phyloP scores from a whole-genome alignment of 352 stramenopile genomes.

The Phytophthora gonapodyides region DNA sequence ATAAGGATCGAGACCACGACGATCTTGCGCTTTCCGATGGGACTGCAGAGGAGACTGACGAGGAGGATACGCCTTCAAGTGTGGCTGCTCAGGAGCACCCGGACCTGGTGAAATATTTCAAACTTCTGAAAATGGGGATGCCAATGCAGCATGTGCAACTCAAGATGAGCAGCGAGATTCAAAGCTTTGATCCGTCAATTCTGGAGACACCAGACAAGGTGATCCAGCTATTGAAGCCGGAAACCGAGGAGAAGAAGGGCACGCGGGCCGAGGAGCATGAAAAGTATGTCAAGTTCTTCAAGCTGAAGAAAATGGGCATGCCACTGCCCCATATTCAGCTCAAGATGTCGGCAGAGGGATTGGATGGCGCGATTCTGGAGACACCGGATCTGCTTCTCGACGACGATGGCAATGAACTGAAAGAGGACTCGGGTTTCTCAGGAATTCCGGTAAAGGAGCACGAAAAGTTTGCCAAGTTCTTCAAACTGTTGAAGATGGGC shows the following conservation, averaged over 20 bases:
- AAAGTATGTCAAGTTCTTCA: slow-evolving; percentile 93
- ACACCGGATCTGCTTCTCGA: slow-evolving; percentile 68
- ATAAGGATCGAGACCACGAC: slow-evolving; percentile 60
- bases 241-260: slow-evolving; percentile 46
- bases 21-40: slow-evolving; percentile 58
- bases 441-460: slow-evolving; percentile 85
- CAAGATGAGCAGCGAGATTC: slow-evolving; percentile 74
- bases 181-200: slow-evolving; percentile 58
- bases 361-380: slow-evolving; percentile 89
- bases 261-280: slow-evolving; percentile 66
- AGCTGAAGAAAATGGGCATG: slow-evolving; percentile 96
- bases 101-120: slow-evolving; percentile 78
- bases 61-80: slow-evolving; percentile 49
- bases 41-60: slow-evolving; percentile 68
- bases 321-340: slow-evolving; percentile 92
- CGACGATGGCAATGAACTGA: slow-evolving; percentile 65
- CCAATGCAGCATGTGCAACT: slow-evolving; percentile 64
- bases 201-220: slow-evolving; percentile 75
- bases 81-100: slow-evolving; percentile 64
- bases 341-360: slow-evolving; percentile 92
- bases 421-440: slow-evolving; percentile 30
- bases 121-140: slow-evolving; percentile 84
- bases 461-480: slow-evolving; percentile 93
- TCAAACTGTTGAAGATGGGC: slow-evolving; percentile 93
- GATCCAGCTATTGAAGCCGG: slow-evolving; percentile 87